These are phyloP conservation scores for Hevea brasiliensis DNA, from an alignment of 345 rosid species.

Conservation along the genomic window DNA sequence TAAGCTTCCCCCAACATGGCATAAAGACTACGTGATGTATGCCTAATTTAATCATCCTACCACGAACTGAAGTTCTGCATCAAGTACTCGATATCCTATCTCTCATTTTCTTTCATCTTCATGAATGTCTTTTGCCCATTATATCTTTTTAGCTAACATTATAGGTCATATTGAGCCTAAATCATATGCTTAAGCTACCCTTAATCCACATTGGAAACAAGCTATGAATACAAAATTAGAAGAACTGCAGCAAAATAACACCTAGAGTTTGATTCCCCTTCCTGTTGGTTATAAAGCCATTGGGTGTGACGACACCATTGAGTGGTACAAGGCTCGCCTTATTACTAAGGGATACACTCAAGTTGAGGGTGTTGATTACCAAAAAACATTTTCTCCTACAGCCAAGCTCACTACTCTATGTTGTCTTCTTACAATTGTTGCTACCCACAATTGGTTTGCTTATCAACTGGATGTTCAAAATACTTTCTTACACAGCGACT, in stretches of 20 bases:
- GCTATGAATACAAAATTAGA: no score
- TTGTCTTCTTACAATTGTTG: constrained; percentile 2
- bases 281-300: neutral
- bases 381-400: neutral
- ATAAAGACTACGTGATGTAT: neutral
- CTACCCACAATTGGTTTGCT: neutral
- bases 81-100: neutral
- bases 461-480: no score
- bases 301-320: constrained; percentile 7
- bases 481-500: no score
- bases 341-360: neutral
- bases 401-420: constrained; percentile 1
- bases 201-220: no score
- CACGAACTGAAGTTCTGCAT: no score
- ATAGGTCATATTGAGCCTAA: neutral
- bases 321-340: neutral
- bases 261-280: neutral
- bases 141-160: neutral
- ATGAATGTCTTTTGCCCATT: neutral
- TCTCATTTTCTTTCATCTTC: neutral
- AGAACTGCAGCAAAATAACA: neutral
- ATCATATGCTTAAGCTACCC: no score
- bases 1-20: neutral
- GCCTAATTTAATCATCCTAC: neutral
- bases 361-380: neutral